Base-by-base conservation (phyloP, 768 basidiomycete species). In the Brasilioporus rufonigricans region DNA sequence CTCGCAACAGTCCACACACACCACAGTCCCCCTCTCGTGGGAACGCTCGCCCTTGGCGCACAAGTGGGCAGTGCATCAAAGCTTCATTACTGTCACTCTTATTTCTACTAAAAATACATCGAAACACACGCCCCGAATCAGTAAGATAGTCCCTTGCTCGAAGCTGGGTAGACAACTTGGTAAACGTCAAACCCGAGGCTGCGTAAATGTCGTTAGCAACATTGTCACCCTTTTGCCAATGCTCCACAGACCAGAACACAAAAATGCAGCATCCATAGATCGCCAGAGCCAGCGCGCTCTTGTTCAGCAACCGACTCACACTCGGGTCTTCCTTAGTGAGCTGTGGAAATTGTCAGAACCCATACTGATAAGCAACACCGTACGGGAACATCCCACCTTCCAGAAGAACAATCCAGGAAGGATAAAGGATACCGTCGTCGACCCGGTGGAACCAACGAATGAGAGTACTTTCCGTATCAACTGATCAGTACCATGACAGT, bases 371-470 rank as follows among this genome's bases (percentile, higher is more conserved):
- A 53, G 44, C 50, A 43, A 48, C 26, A 18, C 49, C 45, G 46
- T 51, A 57, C 56, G 52, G 29, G 47, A 58, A 56, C 27, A 29
- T 44, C 74, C 61, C 61, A 88, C 90, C 87, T 91, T 87, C 87
- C 92, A 98, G 75, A 91, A 97, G 67, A 97, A 89, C 47, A 94
- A 73, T 2, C 93, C 94, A 0, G 94, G 95, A 33, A 97, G 80
- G 65, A 98, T 97, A 74, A 98, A 98, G 1, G 92, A 94, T 55
- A 98, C 93, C 21, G 94, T 96, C 24, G 95, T 97, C 14, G 93
- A 96, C 13, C 97, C 97, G 1, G 94, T 98, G 23, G 93, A 88
- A 2, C 97, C 97, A 35, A 99, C 96, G 67, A 99, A 97, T 5
- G 93, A 92, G 32, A 98, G 78, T 14, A 98, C 96, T 92, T 65